Percentiles rank a stretch among this genome's conserved stretches.
phyloP scores from a whole-genome alignment of 148 eudicot species.

The Rhododendron kiyosumense region DNA sequence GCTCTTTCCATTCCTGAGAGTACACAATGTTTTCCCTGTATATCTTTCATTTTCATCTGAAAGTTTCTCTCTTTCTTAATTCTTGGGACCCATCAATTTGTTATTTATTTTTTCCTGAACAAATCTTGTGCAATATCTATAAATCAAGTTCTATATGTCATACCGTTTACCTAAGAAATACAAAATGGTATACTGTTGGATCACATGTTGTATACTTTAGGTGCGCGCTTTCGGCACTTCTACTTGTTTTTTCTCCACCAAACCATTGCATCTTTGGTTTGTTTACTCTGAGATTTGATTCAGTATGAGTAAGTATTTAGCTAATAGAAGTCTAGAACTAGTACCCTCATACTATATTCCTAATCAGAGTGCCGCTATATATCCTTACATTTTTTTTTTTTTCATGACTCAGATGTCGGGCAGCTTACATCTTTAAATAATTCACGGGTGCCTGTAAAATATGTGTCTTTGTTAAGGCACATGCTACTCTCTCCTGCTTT shows the following conservation, averaged over 20 bases:
- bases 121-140: neutral
- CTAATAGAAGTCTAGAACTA: no score
- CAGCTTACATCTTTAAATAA: neutral
- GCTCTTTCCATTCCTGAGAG: neutral
- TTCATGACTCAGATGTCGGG: no score
- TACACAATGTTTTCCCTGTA: neutral
- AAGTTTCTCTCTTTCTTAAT: neutral
- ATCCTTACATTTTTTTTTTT: no score
- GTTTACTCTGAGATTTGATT: neutral
- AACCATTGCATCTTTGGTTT: neutral
- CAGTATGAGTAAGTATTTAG: neutral
- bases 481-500: neutral
- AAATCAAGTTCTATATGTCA: neutral
- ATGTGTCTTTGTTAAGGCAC: neutral
- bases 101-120: neutral
- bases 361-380: no score
- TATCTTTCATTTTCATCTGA: neutral
- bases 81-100: neutral
- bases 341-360: neutral
- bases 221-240: neutral
- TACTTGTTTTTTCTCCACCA: conserved; percentile 2
- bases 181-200: neutral
- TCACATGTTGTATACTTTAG: conserved; percentile 9
- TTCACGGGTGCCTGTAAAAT: no score
- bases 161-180: neutral